Evolutionary conservation across 169 alveolate genomes (phyloP), one percentile per base, ranked within the genome.

Genomic region (Cryptosporidium tyzzeri): DNA sequence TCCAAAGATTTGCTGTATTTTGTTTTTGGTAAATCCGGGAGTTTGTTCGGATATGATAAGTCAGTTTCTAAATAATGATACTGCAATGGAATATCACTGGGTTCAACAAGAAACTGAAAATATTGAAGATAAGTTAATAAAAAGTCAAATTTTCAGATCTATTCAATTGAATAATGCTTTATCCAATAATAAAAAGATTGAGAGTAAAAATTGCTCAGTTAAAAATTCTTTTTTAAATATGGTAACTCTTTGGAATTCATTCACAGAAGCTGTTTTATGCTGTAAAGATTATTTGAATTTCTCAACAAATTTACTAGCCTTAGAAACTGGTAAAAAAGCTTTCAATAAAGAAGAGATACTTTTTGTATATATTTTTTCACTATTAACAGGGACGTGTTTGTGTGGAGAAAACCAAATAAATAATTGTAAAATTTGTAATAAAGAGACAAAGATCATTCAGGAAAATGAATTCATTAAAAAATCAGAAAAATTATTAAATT

Each of bases 1-100:
- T 7, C 89, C 89, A 41, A 80, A 80, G n/a, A 61, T 80, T 41
- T 80, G 89, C 26, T 80, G 89, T 41, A 37, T 80, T 41, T 62
- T 80, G 26, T 80, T 35, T 37, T 41, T 80, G 35, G 37, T 65
- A 51, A 53, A 65, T 67, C 89, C 89, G 16, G 14, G 35, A 26
- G 29, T 41, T 23, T 62, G 68, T 16, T 80, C 89, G 18, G 73
- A 59, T 12, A 65, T 80, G 50, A 62, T 80, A 29, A 80, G 21
- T 44, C 74, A 62, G 37, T 80, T 80, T 45, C 55, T 80, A 44
- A 62, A 41, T 33, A 12, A 29, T 73, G 55, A 31, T 5, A 59
- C 7, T 6, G 0, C 14, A 44, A 73, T 29, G 16, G 45, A 51
- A 31, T 23, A 55, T 39, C 16, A 71, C 26, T 23, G 14, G 85